Evolutionary conservation across 345 rosid genomes (phyloP).

Genomic region (Erysimum cheiranthoides): DNA sequence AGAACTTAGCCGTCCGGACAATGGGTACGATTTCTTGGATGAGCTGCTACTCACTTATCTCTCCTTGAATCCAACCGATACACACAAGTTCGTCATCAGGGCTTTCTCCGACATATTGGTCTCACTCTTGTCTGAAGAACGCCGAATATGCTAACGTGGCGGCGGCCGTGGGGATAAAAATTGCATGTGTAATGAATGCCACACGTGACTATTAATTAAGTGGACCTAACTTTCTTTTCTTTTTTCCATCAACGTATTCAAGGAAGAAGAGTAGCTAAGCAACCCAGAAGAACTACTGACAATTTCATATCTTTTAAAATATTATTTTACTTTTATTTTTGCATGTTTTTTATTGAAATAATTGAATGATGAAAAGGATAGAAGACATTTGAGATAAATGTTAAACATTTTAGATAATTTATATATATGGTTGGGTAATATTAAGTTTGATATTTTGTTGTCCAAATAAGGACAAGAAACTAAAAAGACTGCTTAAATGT

Average conservation of each 20-base stretch:
- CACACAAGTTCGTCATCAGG: conserved; percentile 69
- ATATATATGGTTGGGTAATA: not conserved
- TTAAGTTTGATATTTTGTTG: not conserved
- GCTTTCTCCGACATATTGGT: conserved; percentile 87
- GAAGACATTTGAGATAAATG: not conserved
- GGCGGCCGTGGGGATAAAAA: not conserved
- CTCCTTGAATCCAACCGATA: conserved; percentile 65
- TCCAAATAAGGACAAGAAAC: conserved; percentile 7
- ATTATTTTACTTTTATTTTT: not conserved
- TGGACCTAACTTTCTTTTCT: conserved; percentile 4
- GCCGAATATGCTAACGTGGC: conserved; percentile 25
- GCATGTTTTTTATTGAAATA: not conserved
- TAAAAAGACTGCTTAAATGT: not conserved
- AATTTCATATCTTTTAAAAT: not conserved
- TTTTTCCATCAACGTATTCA: conserved; percentile 1
- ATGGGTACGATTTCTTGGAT: conserved; percentile 77
- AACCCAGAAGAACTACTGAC: conserved; percentile 19
- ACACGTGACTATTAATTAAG: conserved; percentile 30
- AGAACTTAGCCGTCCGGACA: conserved; percentile 49
- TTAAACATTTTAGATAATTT: not conserved
- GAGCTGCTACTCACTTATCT: conserved; percentile 82
- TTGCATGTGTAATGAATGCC: conserved; percentile 17
- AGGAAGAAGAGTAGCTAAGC: conserved; percentile 21
- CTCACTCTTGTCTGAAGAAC: conserved; percentile 52
- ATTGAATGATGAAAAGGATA: conserved; percentile 24